phyloP scores from a whole-genome alignment of 176 grass and related monocot species.

The Raddia distichophylla region DNA sequence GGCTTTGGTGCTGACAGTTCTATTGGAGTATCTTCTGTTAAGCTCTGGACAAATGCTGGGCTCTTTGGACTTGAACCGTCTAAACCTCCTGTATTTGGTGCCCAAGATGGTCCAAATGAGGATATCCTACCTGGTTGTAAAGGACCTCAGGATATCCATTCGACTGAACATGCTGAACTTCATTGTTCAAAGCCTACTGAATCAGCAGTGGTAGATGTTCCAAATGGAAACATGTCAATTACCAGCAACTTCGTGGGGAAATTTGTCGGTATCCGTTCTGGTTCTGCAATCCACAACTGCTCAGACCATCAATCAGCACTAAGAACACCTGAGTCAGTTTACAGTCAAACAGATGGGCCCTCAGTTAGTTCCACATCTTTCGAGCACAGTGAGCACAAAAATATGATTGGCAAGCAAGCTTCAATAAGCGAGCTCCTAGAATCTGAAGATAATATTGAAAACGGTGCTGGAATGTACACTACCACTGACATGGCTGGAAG shows the following conservation, averaged over 20 bases:
- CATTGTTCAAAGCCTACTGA: conserved; percentile 37
- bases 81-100: conserved; percentile 79
- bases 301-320: conserved; percentile 44
- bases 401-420: conserved; percentile 52
- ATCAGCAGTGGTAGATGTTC: conserved; percentile 25
- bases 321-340: conserved; percentile 37
- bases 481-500: conserved; percentile 37
- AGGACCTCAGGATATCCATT: conserved; percentile 27
- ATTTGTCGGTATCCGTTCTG: conserved; percentile 42
- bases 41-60: conserved; percentile 97
- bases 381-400: conserved; percentile 30
- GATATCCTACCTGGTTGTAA: conserved; percentile 44
- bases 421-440: conserved; percentile 58
- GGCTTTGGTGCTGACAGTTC: neutral
- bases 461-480: conserved; percentile 34
- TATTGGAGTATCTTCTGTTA: conserved; percentile 59
- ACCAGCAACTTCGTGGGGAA: conserved; percentile 48
- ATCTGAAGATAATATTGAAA: conserved; percentile 43
- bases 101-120: conserved; percentile 49
- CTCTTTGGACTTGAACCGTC: conserved; percentile 98
- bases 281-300: conserved; percentile 40
- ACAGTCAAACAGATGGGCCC: conserved; percentile 38
- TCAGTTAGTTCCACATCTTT: conserved; percentile 46
- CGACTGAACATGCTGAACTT: conserved; percentile 33
- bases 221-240: conserved; percentile 42